Evolutionary conservation across 768 basidiomycete genomes (phyloP).

Genomic region (Hygrophorus pudorinus): DNA sequence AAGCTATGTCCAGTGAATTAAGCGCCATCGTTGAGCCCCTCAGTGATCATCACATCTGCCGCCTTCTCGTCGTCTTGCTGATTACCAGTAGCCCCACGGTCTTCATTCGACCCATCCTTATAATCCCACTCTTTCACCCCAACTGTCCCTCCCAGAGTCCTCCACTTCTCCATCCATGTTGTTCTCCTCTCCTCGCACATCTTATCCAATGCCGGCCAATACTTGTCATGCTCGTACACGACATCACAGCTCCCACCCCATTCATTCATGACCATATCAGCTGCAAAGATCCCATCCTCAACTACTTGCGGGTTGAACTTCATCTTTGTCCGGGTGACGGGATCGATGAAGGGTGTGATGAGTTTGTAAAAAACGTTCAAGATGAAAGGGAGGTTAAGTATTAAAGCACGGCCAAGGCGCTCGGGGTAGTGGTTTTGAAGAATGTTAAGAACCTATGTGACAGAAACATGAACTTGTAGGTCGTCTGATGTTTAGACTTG

Average conservation of each 20-base stretch:
- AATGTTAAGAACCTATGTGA: slow-evolving; percentile 45
- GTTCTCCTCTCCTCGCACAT: slow-evolving; percentile 42
- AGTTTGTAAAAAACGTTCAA: slow-evolving; percentile 68
- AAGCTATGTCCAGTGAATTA: too few relatives aligned
- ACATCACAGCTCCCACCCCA: slow-evolving; percentile 67
- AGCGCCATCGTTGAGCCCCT: too few relatives aligned
- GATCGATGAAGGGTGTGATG: slow-evolving; percentile 76
- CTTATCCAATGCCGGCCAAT: slow-evolving; percentile 58
- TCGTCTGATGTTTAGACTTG: not conserved
- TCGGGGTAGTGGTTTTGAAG: slow-evolving; percentile 83
- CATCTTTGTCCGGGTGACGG: slow-evolving; percentile 66
- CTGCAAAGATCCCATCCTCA: slow-evolving; percentile 55
- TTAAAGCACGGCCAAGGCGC: slow-evolving; percentile 63
- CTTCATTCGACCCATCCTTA: slow-evolving; percentile 26
- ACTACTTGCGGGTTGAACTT: slow-evolving; percentile 64
- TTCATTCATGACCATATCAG: slow-evolving; percentile 60
- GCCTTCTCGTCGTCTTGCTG: slow-evolving; percentile 3
- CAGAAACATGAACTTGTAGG: not conserved
- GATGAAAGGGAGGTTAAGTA: slow-evolving; percentile 76
- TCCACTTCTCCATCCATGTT: slow-evolving; percentile 53
- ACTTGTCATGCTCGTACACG: slow-evolving; percentile 63
- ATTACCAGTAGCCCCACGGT: not conserved
- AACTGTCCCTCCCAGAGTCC: slow-evolving; percentile 50
- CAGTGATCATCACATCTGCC: too few relatives aligned
- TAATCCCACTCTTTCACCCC: slow-evolving; percentile 78